A percentile compares a stretch with the other conserved stretches of the same genome.
phyloP scores from a whole-genome alignment of 345 rosid genomes.

The Lepidium didymum region DNA sequence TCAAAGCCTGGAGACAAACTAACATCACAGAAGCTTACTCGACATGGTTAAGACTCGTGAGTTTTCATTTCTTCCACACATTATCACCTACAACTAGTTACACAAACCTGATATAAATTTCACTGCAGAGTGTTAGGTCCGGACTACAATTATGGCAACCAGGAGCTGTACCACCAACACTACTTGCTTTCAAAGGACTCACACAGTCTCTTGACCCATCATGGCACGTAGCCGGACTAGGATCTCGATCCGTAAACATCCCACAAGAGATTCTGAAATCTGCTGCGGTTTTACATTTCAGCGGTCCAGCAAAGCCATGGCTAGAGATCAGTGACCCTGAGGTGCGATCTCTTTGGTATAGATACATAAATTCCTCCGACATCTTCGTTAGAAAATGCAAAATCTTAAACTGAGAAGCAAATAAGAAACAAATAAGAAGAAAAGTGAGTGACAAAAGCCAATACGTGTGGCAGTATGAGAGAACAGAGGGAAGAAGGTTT shows the following conservation, averaged over 20 bases:
- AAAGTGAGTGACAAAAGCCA: slow-evolving; percentile 5
- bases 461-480: slow-evolving; percentile 2
- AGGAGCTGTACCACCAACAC: slow-evolving; percentile 69
- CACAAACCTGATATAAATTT: background rate
- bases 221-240: slow-evolving; percentile 88
- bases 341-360: slow-evolving; percentile 62
- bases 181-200: slow-evolving; percentile 64
- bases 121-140: slow-evolving; percentile 49
- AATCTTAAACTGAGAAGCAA: slow-evolving; percentile 42
- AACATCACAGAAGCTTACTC: slow-evolving; percentile 59
- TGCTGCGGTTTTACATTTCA: slow-evolving; percentile 84
- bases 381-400: slow-evolving; percentile 66
- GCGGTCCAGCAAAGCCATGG: slow-evolving; percentile 97
- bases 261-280: slow-evolving; percentile 33
- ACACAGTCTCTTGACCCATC: slow-evolving; percentile 68
- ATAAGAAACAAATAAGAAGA: slow-evolving; percentile 9
- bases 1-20: slow-evolving; percentile 74
- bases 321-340: slow-evolving; percentile 66
- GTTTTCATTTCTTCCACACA: slow-evolving; percentile 19
- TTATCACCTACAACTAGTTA: background rate
- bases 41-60: slow-evolving; percentile 65
- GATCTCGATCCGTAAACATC: slow-evolving; percentile 41
- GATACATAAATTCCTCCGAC: slow-evolving; percentile 61
- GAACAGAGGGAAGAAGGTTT: slow-evolving; percentile 73
- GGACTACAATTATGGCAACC: slow-evolving; percentile 81